phyloP scores from a whole-genome alignment of 2,329 filamentous ascomycete species.

The Colletotrichum theobromicola region DNA sequence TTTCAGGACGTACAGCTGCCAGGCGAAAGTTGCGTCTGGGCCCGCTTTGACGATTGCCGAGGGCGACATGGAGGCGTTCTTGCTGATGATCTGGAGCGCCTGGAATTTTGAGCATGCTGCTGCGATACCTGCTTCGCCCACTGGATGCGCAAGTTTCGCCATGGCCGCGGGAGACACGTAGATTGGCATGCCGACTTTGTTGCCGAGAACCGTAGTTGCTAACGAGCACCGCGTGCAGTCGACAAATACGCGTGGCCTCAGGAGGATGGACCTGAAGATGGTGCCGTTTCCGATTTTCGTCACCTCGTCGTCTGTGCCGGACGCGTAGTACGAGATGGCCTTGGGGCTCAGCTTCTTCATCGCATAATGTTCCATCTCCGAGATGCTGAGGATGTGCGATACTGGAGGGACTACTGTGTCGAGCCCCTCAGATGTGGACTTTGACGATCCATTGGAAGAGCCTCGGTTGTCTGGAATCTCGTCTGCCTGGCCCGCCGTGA shows the following conservation, averaged over 20 bases:
- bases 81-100: constrained; percentile 77
- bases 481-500: constrained; percentile 55
- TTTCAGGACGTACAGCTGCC: constrained; percentile 85
- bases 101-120: constrained; percentile 72
- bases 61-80: constrained; percentile 84
- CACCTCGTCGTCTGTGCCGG: constrained; percentile 76
- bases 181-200: constrained; percentile 72
- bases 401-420: constrained; percentile 52
- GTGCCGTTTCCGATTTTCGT: constrained; percentile 78
- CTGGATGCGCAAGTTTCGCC: constrained; percentile 77
- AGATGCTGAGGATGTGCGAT: constrained; percentile 74
- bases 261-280: constrained; percentile 76
- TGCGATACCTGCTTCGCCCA: constrained; percentile 79
- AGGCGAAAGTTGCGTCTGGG: constrained; percentile 77
- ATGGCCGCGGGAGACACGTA: constrained; percentile 83
- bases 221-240: constrained; percentile 77
- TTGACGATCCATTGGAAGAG: constrained; percentile 41
- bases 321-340: constrained; percentile 89
- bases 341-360: constrained; percentile 76
- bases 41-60: constrained; percentile 77
- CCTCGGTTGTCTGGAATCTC: background rate
- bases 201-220: constrained; percentile 71
- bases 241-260: constrained; percentile 81
- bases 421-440: background rate
- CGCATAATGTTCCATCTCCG: constrained; percentile 80